phyloP scores from a whole-genome alignment of 768 basidiomycete genomes.

The Leucocoprinus sp. region DNA sequence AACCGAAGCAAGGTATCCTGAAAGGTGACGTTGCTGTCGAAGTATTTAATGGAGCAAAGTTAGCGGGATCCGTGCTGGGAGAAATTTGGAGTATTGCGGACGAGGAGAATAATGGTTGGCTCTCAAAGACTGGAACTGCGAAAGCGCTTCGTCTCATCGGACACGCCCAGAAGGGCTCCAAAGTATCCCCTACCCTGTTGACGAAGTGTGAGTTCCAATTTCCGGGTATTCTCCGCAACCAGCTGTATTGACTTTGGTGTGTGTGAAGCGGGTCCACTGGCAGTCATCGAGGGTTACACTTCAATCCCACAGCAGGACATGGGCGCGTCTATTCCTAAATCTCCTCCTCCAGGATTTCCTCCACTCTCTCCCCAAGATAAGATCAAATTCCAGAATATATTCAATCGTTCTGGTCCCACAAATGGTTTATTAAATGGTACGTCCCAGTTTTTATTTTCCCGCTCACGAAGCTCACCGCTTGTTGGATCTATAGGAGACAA shows the following conservation, averaged over 20 bases:
- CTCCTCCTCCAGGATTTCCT: slow-evolving; percentile 56
- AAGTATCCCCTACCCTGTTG: slow-evolving; percentile 51
- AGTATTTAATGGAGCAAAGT: slow-evolving; percentile 77
- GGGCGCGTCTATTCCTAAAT: slow-evolving; percentile 52
- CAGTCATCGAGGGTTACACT: slow-evolving; percentile 67
- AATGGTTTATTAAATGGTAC: slow-evolving; percentile 77
- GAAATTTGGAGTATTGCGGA: slow-evolving; percentile 94
- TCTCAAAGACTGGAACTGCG: slow-evolving; percentile 82
- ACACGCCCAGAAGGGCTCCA: slow-evolving; percentile 84
- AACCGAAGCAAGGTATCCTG: slow-evolving; percentile 73
- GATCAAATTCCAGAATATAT: slow-evolving; percentile 75
- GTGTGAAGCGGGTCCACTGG: slow-evolving; percentile 69
- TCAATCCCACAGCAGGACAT: slow-evolving; percentile 51
- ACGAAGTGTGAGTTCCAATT: slow-evolving; percentile 58
- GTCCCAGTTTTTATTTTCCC: not conserved
- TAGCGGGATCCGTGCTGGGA: slow-evolving; percentile 70
- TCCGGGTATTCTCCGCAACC: slow-evolving; percentile 3
- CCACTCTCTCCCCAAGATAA: slow-evolving; percentile 73
- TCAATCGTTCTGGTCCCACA: slow-evolving; percentile 59
- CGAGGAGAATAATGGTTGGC: slow-evolving; percentile 87
- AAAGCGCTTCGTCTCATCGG: slow-evolving; percentile 87
- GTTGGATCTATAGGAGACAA: slow-evolving; percentile 59
- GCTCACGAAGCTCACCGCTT: not conserved
- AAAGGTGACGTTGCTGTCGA: slow-evolving; percentile 88
- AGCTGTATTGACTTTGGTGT: slow-evolving; percentile 14